Conservation (phyloP, 2,329 filamentous ascomycete species). For the Aquanectria penicillioides region DNA sequence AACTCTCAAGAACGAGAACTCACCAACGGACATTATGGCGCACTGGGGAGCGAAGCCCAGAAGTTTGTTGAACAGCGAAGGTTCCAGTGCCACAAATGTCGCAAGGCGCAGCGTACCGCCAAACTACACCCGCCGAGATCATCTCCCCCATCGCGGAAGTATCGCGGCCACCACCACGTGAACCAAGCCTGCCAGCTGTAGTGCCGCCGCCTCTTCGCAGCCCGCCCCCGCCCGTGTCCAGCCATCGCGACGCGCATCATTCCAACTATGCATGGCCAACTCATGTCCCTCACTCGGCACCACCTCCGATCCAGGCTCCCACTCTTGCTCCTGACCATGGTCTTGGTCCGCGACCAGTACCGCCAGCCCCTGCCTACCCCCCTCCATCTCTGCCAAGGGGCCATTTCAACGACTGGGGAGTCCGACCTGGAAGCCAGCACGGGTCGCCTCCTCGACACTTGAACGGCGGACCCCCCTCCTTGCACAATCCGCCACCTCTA, state of each 20-base stretch:
- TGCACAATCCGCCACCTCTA: constrained; percentile 47
- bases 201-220: constrained; percentile 42
- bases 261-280: constrained; percentile 40
- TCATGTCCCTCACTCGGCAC: constrained; percentile 35
- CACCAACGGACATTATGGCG: constrained; percentile 61
- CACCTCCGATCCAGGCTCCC: constrained; percentile 36
- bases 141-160: constrained; percentile 35
- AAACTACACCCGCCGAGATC: constrained; percentile 37
- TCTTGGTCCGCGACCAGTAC: constrained; percentile 41
- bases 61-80: constrained; percentile 69
- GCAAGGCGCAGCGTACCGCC: constrained; percentile 62
- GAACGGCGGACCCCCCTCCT: constrained; percentile 57
- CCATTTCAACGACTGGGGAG: constrained; percentile 58
- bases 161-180: constrained; percentile 28
- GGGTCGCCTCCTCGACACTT: constrained; percentile 59
- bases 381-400: constrained; percentile 40
- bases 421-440: constrained; percentile 59
- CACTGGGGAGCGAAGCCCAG: constrained; percentile 64
- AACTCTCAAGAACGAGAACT: constrained; percentile 61
- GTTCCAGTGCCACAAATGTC: constrained; percentile 82
- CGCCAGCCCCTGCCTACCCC: constrained; percentile 41
- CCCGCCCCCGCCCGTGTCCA: constrained; percentile 40
- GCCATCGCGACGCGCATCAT: constrained; percentile 40
- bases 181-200: constrained; percentile 28
- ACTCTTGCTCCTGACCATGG: constrained; percentile 39